Evolutionary conservation across 352 stramenopile species (phyloP), one percentile per base, ranked within the genome.

Genomic region (Globisporangium camurandrum): DNA sequence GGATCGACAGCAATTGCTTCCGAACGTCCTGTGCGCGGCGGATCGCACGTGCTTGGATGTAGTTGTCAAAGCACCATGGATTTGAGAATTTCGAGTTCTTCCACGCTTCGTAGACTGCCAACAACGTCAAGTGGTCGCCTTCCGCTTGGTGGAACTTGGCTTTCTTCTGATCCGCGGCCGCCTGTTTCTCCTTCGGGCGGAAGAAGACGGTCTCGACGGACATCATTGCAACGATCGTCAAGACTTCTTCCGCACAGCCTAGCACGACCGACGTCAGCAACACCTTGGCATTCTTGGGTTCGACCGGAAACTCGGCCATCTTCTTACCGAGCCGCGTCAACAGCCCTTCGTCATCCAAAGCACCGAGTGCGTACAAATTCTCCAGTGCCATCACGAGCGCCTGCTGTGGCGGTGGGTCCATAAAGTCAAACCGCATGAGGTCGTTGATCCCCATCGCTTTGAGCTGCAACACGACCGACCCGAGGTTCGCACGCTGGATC

Each of bases 361-460:
- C 97, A 31, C 97, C 97, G 0, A 99, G 71, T 0, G 87, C 92
- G 50, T 98, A 98, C 3, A 99, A 72, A n/a, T 88, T 95, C 65
- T 99, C 95, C 41, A 99, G 93, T 7, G 97, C 96, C 50, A 91
- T 95, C 3, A 99, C 86, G 17, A 99, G 69, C 27, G 96, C 98
- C 52, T 98, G 90, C 37, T 98, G 78, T 19, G 97, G 93, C 4
- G 97, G 97, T 20, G 96, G 96, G 62, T 99, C 96, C 93, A 99
- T 99, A 53, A 99, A 99, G 67, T 99, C 97, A 68, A 99, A 99
- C 22, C 79, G 76, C 47, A 99, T 75, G 16, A 99, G 69, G 64
- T 99, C 96, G 57, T 99, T 98, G 61, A 99, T 99, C 34, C 96
- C 96, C 97, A 99, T 99, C 1, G 97, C 96, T 69, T 99, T 99